These are phyloP conservation scores for Diplosphaera chodatii DNA, from an alignment of 139 green algal genomes.

Conservation along the genomic window DNA sequence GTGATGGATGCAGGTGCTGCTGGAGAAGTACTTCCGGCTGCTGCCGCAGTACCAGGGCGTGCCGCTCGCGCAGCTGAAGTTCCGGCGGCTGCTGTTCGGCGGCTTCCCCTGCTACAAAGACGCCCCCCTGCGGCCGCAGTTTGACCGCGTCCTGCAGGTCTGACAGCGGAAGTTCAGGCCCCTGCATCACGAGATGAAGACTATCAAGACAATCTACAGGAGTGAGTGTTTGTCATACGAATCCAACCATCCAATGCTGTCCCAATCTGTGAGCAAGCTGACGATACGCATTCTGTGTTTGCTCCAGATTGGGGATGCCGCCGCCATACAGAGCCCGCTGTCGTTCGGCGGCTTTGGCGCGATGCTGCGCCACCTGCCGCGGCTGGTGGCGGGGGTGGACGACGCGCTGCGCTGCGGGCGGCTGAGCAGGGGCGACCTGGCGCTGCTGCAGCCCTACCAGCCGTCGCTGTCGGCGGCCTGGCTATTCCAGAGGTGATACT, in stretches of 20 bases:
- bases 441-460: conserved; percentile 60
- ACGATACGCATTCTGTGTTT: no score
- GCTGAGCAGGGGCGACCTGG: conserved; percentile 7
- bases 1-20: conserved; percentile 48
- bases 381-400: conserved; percentile 40
- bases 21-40: conserved; percentile 74
- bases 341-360: conserved; percentile 57
- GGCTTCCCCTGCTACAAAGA: conserved; percentile 59
- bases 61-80: conserved; percentile 40
- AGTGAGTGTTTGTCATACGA: no score
- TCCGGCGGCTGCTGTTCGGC: conserved; percentile 60
- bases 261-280: no score
- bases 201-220: no score
- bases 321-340: conserved; percentile 40
- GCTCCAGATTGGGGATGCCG: conserved; percentile 50
- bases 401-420: conserved; percentile 14
- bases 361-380: conserved; percentile 58
- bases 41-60: conserved; percentile 67
- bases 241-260: no score
- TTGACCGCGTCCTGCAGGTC: conserved; percentile 59
- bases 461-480: conserved; percentile 57
- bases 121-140: conserved; percentile 46
- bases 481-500: conserved; percentile 56
- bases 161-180: no score
- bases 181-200: no score